phyloP scores from a whole-genome alignment of 257 asterid genomes.

The Rehmannia glutinosa region DNA sequence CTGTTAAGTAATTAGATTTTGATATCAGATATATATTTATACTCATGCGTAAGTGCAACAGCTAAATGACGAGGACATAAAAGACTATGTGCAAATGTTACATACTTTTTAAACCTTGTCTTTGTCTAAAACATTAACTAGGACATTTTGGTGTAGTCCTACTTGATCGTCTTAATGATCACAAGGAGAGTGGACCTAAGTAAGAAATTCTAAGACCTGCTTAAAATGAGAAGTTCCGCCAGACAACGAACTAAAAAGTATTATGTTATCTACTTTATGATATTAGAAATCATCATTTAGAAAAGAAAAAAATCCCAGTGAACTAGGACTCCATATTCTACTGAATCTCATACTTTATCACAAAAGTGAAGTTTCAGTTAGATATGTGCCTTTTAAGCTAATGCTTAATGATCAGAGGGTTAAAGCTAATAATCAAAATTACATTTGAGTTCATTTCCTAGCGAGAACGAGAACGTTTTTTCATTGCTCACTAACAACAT shows the following conservation, averaged over 20 bases:
- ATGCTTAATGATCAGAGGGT: neutral
- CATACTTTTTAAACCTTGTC: neutral
- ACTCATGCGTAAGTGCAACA: conserved; percentile 11
- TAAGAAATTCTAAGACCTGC: neutral
- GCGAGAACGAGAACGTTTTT: neutral
- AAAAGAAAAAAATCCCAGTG: neutral
- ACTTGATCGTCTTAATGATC: neutral
- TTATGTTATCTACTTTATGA: conserved; percentile 4
- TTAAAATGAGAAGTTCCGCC: neutral
- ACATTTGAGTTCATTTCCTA: neutral
- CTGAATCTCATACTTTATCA: neutral
- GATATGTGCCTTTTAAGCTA: neutral
- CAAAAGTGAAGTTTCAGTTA: neutral
- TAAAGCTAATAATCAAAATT: neutral
- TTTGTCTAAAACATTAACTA: conserved; percentile 4
- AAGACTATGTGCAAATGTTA: neutral
- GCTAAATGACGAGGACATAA: neutral
- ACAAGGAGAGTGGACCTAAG: conserved; percentile 8
- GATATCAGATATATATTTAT: conserved; percentile 11
- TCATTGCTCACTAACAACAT: neutral
- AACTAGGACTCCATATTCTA: conserved; percentile 1
- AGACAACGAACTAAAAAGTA: conserved; percentile 10
- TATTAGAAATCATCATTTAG: neutral
- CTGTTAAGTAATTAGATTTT: conserved; percentile 39
- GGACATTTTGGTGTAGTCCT: neutral